phyloP scores from a whole-genome alignment of 2,329 filamentous ascomycete genomes.

The Exserohilum turcica region DNA sequence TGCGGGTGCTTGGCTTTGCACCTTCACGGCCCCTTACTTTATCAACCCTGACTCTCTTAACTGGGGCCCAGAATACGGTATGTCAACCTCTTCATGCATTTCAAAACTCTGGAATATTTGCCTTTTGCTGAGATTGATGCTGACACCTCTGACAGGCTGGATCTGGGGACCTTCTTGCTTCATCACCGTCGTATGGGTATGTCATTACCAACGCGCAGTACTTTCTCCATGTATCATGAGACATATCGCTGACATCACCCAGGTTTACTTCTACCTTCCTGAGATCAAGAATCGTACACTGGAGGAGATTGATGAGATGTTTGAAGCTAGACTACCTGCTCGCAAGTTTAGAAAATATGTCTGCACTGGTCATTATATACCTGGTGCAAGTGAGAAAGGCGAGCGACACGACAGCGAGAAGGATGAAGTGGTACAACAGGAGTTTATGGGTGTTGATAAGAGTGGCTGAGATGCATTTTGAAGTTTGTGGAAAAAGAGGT shows the following conservation, averaged over 20 bases:
- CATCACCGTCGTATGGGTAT: slow-evolving; percentile 41
- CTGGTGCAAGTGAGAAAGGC: slow-evolving; percentile 17
- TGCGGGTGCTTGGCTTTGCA: slow-evolving; percentile 62
- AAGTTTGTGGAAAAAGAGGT: neutral
- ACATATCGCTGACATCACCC: no score
- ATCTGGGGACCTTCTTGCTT: slow-evolving; percentile 47
- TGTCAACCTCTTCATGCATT: neutral
- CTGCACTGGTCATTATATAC: slow-evolving; percentile 28
- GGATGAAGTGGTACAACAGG: slow-evolving; percentile 15
- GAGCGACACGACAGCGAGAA: slow-evolving; percentile 27
- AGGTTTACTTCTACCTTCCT: slow-evolving; percentile 36
- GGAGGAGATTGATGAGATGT: slow-evolving; percentile 45
- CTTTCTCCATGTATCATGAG: no score
- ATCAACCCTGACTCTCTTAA: slow-evolving; percentile 61
- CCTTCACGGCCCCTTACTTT: slow-evolving; percentile 64
- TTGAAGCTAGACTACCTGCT: slow-evolving; percentile 36
- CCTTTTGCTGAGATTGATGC: neutral
- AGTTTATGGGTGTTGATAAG: slow-evolving; percentile 15
- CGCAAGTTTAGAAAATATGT: slow-evolving; percentile 41
- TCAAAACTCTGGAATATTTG: neutral
- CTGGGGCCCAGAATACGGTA: slow-evolving; percentile 63
- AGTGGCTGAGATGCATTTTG: neutral
- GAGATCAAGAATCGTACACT: slow-evolving; percentile 50
- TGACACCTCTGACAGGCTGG: slow-evolving; percentile 27
- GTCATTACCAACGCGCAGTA: no score